These are phyloP conservation scores for Phytophthora kernoviae DNA, from an alignment of 352 stramenopile species.

Conservation along the genomic window DNA sequence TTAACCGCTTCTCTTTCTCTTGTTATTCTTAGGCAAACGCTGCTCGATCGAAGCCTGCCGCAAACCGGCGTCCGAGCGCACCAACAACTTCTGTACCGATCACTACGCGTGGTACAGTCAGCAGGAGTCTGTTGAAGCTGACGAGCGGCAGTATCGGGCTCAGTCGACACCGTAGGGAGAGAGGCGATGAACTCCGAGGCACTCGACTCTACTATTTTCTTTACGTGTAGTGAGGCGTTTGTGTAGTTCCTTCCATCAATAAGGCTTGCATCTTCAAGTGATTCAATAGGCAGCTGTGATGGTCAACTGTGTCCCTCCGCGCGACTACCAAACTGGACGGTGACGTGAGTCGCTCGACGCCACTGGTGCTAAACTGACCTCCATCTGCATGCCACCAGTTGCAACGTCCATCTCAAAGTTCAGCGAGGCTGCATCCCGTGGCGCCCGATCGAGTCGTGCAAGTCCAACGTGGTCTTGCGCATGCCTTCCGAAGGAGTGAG, in stretches of 20 bases:
- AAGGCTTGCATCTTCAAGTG: no score
- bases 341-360: not conserved
- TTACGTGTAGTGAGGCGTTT: not conserved
- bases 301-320: not conserved
- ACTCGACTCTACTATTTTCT: no score
- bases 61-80: slow-evolving; percentile 56
- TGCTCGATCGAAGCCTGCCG: slow-evolving; percentile 44
- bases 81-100: slow-evolving; percentile 50
- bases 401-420: no score
- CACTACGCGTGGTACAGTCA: slow-evolving; percentile 39
- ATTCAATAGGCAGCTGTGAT: no score
- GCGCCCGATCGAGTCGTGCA: no score
- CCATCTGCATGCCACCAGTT: not conserved
- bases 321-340: not conserved
- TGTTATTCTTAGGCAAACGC: slow-evolving; percentile 40
- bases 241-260: not conserved
- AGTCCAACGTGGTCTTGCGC: no score
- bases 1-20: not conserved
- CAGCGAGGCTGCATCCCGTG: no score
- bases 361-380: not conserved
- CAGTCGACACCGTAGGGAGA: slow-evolving; percentile 16
- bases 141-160: slow-evolving; percentile 6
- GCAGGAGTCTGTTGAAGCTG: slow-evolving; percentile 13
- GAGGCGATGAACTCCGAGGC: not conserved
- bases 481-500: no score